Base-by-base conservation (phyloP, 2,329 filamentous ascomycete species). In the Calonectria pseudoturangicola region DNA sequence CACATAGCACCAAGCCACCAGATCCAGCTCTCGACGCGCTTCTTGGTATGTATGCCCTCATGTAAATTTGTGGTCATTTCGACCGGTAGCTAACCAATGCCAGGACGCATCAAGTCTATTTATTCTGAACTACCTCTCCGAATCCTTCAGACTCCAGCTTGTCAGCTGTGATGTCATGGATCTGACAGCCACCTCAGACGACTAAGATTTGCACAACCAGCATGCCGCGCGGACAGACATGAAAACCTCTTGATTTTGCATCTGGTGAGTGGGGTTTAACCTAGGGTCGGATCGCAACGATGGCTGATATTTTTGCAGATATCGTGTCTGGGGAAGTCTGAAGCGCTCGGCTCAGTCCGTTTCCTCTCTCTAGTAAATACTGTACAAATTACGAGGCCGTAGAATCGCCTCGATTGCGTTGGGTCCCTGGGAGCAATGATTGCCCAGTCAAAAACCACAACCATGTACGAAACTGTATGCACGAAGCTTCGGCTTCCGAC, bases 401-500 rank as follows among this genome's bases (percentile, higher is more conserved):
- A 33, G 33, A 25, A 36, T 41, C 41, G 33, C 33, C 51, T 39
- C 9, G 3, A 33, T 36, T 18, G 12, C 21, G 25, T 33, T n/a
- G 12, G 21, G 30, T n/a, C 30, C 16, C 51, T 16, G 7, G 45
- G 4, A 33, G 30, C n/a, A 15, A 39, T 33, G 9, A 27, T 58
- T 41, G 18, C 30, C 13, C 30, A 5, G 21, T 39, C 13, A 36
- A 58, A 51, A 39, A 7, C 13, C 15, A 21, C 12, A 15, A 39
- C 25, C 21, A 41, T 60, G 54, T 60, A 64, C 56, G 67, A 68
- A 16, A 45, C 51, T 18, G 50, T 54, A 33, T 76, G 68, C 47
- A 36, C 67, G 25, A 28, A 39, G 4, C 18, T 63, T 12, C 30
- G 73, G 15, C 64, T 72, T 6, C 27, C 74, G 9, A 74, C 74